These are phyloP conservation scores for Candida oleophila DNA, from an alignment of 805 yeast species.

Conservation along the genomic window DNA sequence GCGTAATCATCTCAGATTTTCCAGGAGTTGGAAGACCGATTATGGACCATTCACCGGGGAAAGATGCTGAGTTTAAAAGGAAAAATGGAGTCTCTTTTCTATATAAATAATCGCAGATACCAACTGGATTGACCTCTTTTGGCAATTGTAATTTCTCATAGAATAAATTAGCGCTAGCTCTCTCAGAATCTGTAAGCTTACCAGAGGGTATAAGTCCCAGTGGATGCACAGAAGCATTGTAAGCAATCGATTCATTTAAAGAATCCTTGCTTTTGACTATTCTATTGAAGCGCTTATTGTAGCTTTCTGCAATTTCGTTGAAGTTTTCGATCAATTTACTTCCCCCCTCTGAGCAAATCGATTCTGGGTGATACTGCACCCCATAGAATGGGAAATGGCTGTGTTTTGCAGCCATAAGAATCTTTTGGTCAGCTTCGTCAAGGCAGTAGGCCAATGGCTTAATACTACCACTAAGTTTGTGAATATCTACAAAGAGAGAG, in stretches of 20 bases:
- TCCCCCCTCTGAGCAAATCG: slow-evolving; percentile 79
- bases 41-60: slow-evolving; percentile 87
- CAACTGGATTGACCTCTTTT: slow-evolving; percentile 32
- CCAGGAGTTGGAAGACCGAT: slow-evolving; percentile 63
- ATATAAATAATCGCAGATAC: slow-evolving; percentile 50
- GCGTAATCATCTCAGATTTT: slow-evolving; percentile 52
- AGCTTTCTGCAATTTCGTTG: slow-evolving; percentile 44
- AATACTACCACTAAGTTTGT: slow-evolving; percentile 30
- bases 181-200: not conserved
- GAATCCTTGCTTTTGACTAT: not conserved
- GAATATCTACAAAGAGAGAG: slow-evolving; percentile 60
- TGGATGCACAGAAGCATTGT: not conserved
- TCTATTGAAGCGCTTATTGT: slow-evolving; percentile 18
- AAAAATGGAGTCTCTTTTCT: slow-evolving; percentile 39
- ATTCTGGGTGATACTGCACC: slow-evolving; percentile 97
- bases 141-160: slow-evolving; percentile 11
- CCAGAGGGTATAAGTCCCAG: slow-evolving; percentile 2
- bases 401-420: slow-evolving; percentile 83
- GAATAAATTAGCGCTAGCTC: not conserved
- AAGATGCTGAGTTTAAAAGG: slow-evolving; percentile 72
- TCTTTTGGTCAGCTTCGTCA: slow-evolving; percentile 21
- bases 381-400: slow-evolving; percentile 70
- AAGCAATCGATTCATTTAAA: not conserved
- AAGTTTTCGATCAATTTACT: slow-evolving; percentile 59
- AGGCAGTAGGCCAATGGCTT: slow-evolving; percentile 61